These are phyloP conservation scores for Aspergillus sp. DNA, from an alignment of 2,329 filamentous ascomycete genomes.

Conservation along the genomic window DNA sequence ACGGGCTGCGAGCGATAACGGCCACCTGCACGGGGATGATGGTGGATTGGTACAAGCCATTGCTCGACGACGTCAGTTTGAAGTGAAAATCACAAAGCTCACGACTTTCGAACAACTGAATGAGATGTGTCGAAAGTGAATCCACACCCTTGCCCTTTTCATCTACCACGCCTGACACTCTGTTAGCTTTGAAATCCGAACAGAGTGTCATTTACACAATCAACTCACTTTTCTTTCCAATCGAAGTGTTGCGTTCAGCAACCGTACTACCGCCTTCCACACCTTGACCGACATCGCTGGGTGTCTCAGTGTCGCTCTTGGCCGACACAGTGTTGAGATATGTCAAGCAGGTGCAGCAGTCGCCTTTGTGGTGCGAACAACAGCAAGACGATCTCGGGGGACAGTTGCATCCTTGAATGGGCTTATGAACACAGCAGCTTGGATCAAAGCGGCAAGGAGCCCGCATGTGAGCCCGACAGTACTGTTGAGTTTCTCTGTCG, in stretches of 20 bases:
- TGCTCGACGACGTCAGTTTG: slow-evolving; percentile 23
- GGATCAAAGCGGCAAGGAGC: slow-evolving; percentile 18
- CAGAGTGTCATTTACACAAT: background rate
- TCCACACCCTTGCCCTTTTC: background rate
- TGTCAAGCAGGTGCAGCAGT: slow-evolving; percentile 11
- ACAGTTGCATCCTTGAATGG: slow-evolving; percentile 14
- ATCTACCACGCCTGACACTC: background rate
- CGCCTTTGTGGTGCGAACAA: slow-evolving; percentile 23
- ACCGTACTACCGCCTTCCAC: too few species aligned
- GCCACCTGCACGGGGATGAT: slow-evolving; percentile 24
- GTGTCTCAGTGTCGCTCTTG: background rate
- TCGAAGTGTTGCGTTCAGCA: background rate
- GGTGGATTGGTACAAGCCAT: slow-evolving; percentile 20
- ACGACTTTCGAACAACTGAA: slow-evolving; percentile 16
- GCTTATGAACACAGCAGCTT: slow-evolving; percentile 22
- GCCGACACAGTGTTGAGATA: background rate
- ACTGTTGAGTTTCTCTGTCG: background rate
- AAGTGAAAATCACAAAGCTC: slow-evolving; percentile 25
- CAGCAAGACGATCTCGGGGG: slow-evolving; percentile 22
- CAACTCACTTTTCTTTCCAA: background rate
- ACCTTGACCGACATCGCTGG: background rate
- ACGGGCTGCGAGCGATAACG: slow-evolving; percentile 28
- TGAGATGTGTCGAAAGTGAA: slow-evolving; percentile 16
- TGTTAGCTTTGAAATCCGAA: background rate
- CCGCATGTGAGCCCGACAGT: slow-evolving; percentile 11